phyloP scores from a whole-genome alignment of 805 yeast species.

The Lachancea fermentati region DNA sequence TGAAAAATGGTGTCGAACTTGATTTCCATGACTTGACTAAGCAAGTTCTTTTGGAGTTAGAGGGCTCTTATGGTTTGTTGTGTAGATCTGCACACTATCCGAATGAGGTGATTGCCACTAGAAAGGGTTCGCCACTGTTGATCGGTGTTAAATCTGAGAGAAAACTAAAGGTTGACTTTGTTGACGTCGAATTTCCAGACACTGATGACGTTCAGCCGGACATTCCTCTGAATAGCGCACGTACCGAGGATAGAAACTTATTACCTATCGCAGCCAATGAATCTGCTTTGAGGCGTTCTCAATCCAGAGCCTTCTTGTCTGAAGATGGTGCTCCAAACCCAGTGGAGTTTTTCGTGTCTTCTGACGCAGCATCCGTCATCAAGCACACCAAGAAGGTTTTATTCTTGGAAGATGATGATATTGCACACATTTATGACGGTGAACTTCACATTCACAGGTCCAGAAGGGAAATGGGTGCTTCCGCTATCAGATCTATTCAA shows the following conservation, averaged over 20 bases:
- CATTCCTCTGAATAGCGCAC: conserved; percentile 22
- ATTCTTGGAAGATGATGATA: conserved; percentile 95
- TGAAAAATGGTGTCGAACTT: conserved; percentile 65
- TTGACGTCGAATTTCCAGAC: conserved; percentile 95
- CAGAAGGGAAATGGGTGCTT: conserved; percentile 75
- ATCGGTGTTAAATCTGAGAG: conserved; percentile 96
- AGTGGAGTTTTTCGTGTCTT: conserved; percentile 90
- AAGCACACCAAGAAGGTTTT: conserved; percentile 96
- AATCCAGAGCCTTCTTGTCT: conserved; percentile 92
- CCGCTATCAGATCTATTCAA: conserved; percentile 94
- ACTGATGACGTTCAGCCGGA: conserved; percentile 35
- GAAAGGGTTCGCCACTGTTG: conserved; percentile 96
- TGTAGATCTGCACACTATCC: conserved; percentile 92
- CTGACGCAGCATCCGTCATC: conserved; percentile 95
- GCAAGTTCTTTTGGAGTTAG: conserved; percentile 85
- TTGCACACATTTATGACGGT: conserved; percentile 97
- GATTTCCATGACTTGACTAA: conserved; percentile 92
- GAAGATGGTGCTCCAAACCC: conserved; percentile 93
- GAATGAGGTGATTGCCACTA: conserved; percentile 91
- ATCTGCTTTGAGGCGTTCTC: conserved; percentile 68
- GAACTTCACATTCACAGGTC: conserved; percentile 98
- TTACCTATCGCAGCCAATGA: conserved; percentile 54
- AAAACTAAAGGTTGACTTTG: conserved; percentile 94
- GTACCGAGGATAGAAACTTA: conserved; percentile 27
- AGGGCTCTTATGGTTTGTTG: conserved; percentile 95